Conservation (phyloP, 1,284 basidiomycete species). For the Apiotrichum gamsii region DNA sequence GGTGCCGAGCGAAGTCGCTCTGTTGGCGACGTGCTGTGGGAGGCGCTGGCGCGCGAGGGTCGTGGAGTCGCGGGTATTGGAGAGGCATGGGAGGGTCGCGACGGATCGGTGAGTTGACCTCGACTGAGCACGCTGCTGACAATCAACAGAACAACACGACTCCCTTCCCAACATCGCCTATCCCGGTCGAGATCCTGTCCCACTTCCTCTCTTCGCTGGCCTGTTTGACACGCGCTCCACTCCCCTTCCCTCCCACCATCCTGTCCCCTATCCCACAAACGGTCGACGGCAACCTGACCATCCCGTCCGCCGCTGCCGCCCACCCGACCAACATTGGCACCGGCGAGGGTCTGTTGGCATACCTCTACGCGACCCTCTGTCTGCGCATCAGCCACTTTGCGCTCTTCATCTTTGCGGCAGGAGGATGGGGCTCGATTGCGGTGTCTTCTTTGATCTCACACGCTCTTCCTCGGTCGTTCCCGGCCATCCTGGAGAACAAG, state of each 20-base stretch:
- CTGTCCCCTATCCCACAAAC: conserved; percentile 31
- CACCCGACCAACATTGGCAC: conserved; percentile 21
- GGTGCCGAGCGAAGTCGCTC: conserved; percentile 65
- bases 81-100: conserved; percentile 70
- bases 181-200: conserved; percentile 40
- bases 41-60: conserved; percentile 77
- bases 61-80: conserved; percentile 68
- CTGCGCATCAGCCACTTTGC: conserved; percentile 42
- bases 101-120: conserved; percentile 54
- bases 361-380: conserved; percentile 38
- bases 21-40: conserved; percentile 73
- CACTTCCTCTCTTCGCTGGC: conserved; percentile 35
- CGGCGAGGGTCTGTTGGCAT: conserved; percentile 42
- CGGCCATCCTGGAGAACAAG: conserved; percentile 15
- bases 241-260: conserved; percentile 39
- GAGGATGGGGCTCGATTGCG: conserved; percentile 76
- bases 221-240: conserved; percentile 31
- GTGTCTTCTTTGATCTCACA: conserved; percentile 63
- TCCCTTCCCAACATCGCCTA: conserved; percentile 35
- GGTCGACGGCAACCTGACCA: conserved; percentile 22
- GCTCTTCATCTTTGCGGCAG: conserved; percentile 72
- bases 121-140: not conserved
- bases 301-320: conserved; percentile 19
- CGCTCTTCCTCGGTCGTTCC: conserved; percentile 53
- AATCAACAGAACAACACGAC: conserved; percentile 30